Percentiles rank a stretch among this genome's conserved stretches.
Evolutionary conservation across 1,284 basidiomycete genomes (phyloP).

Genomic region (Pulveroboletus sp.): DNA sequence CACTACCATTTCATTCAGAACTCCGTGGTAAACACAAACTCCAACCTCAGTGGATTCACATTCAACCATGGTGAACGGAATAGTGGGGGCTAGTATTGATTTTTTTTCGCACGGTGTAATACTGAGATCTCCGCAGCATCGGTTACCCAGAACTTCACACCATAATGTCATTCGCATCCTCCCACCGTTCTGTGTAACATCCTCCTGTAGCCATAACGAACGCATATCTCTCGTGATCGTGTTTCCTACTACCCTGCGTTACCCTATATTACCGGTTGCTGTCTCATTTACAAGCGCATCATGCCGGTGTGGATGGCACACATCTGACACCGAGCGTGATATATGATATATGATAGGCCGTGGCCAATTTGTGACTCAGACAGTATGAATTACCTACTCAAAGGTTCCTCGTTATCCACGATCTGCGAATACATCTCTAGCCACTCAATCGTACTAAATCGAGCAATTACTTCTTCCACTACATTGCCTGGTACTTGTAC

Average conservation of each 20-base stretch:
- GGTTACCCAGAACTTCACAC: neutral
- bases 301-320: too few relatives aligned
- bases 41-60: neutral
- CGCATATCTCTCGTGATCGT: too few relatives aligned
- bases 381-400: too few relatives aligned
- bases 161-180: constrained; percentile 1
- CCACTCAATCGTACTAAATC: neutral
- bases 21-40: constrained; percentile 7
- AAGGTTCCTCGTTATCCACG: neutral
- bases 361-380: too few relatives aligned
- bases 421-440: constrained; percentile 24
- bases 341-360: too few relatives aligned
- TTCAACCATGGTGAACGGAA: neutral
- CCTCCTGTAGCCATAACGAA: neutral
- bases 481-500: neutral
- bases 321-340: too few relatives aligned
- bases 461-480: neutral
- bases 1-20: neutral
- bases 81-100: constrained; percentile 7
- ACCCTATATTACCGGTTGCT: too few relatives aligned
- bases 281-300: too few relatives aligned
- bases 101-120: neutral
- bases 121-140: constrained; percentile 8
- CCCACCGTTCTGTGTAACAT: neutral
- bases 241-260: too few relatives aligned